Conservation (phyloP, 139 green algal genomes). For the Chlamydomonas sphaeroides region DNA sequence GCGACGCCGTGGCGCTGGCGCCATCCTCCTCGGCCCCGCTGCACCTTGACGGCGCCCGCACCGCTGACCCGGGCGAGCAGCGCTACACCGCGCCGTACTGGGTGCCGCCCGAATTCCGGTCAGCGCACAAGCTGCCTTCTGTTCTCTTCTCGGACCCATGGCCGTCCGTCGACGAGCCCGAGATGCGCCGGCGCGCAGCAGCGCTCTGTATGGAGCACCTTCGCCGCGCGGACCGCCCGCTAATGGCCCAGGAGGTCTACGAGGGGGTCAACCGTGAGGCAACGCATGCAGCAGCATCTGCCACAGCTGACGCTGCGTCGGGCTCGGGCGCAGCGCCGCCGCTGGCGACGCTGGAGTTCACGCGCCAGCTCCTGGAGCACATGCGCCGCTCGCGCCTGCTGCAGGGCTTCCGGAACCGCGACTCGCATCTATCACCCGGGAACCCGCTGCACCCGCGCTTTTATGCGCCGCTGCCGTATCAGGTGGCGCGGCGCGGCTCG, state of each 20-base stretch:
- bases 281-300: background rate
- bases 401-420: constrained; percentile 35
- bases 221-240: background rate
- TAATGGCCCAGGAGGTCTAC: constrained; percentile 15
- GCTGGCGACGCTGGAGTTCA: constrained; percentile 10
- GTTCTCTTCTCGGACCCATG: constrained; percentile 40
- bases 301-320: no score
- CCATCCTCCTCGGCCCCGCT: background rate
- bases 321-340: background rate
- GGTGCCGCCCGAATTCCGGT: background rate
- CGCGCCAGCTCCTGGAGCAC: constrained; percentile 36
- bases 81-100: constrained; percentile 38
- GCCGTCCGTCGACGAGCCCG: constrained; percentile 6
- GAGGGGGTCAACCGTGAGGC: constrained; percentile 10
- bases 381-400: constrained; percentile 34
- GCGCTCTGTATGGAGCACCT: constrained; percentile 1
- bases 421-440: constrained; percentile 1
- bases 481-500: background rate
- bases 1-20: background rate
- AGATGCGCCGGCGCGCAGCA: background rate
- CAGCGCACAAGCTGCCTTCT: background rate
- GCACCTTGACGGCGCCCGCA: background rate
- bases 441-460: constrained; percentile 40
- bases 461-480: constrained; percentile 34
- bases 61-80: constrained; percentile 18